Evolutionary conservation across 192 early-diverging fungal genomes (phyloP).

Genomic region (Gigaspora rosea): DNA sequence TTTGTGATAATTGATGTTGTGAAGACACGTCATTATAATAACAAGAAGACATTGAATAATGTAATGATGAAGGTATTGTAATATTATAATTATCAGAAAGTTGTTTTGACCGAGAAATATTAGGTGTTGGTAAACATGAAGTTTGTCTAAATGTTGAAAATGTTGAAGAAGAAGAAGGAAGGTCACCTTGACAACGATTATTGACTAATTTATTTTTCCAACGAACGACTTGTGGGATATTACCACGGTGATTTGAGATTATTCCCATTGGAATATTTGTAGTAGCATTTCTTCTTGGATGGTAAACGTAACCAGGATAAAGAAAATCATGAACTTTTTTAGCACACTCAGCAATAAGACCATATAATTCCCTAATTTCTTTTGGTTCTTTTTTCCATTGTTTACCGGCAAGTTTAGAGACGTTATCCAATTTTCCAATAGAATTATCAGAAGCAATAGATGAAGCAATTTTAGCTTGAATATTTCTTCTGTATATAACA

Average conservation of each 20-base stretch:
- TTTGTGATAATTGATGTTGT: too few relatives aligned
- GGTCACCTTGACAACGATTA: too few relatives aligned
- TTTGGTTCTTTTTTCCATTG: constrained; percentile 1
- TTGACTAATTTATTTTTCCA: not conserved
- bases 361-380: not conserved
- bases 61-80: too few relatives aligned
- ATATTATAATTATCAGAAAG: too few relatives aligned
- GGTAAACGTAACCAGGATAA: constrained; percentile 14
- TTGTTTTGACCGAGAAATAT: too few relatives aligned
- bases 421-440: not conserved
- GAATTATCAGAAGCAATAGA: not conserved
- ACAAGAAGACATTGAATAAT: too few relatives aligned
- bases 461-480: constrained; percentile 8
- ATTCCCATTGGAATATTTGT: not conserved
- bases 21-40: too few relatives aligned
- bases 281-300: not conserved
- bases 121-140: too few relatives aligned
- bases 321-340: not conserved
- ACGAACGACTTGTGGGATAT: not conserved
- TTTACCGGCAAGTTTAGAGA: not conserved
- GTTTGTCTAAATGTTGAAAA: too few relatives aligned
- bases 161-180: too few relatives aligned
- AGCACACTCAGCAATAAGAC: not conserved
- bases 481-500: constrained; percentile 37
- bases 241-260: not conserved